Percentiles rank a stretch among this genome's conserved stretches.
These are phyloP conservation scores for Skeletonema costatum DNA, from an alignment of 108 stramenopile genomes.

Conservation along the genomic window DNA sequence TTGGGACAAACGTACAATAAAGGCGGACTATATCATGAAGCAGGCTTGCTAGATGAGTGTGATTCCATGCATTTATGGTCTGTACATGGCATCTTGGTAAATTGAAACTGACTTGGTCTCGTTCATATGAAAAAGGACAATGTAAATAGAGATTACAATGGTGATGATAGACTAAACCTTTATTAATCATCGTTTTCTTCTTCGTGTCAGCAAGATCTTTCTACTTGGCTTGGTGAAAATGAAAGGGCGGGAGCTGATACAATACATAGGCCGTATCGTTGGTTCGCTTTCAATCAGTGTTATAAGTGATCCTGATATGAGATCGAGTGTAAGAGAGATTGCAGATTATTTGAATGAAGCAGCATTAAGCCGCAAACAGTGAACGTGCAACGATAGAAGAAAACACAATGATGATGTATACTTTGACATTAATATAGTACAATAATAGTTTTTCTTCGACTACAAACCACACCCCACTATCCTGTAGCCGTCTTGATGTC, in stretches of 20 bases:
- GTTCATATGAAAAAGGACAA: too few relatives aligned
- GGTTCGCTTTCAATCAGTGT: constrained; percentile 70
- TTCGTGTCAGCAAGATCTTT: too few relatives aligned
- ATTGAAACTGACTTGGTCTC: too few relatives aligned
- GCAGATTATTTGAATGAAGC: constrained; percentile 30
- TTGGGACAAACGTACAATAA: constrained; percentile 7
- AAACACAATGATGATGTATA: background rate
- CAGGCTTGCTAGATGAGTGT: constrained; percentile 25
- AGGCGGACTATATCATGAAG: constrained; percentile 21
- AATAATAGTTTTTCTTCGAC: too few relatives aligned
- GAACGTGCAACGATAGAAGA: background rate
- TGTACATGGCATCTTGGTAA: background rate
- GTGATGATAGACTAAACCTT: background rate
- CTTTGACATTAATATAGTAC: too few relatives aligned
- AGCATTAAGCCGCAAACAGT: background rate
- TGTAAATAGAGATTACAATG: background rate
- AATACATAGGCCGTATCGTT: too few relatives aligned
- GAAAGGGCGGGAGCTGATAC: too few relatives aligned
- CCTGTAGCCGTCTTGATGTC: constrained; percentile 2
- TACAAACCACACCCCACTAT: background rate
- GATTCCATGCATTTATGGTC: constrained; percentile 25
- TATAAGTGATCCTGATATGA: constrained; percentile 60
- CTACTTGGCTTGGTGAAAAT: too few relatives aligned
- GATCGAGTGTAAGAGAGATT: constrained; percentile 63
- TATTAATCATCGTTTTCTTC: background rate